A percentile compares a stretch with the other conserved stretches of the same genome.
Conservation (phyloP, 75 land plant species). For the Pinus tabuliformis region DNA sequence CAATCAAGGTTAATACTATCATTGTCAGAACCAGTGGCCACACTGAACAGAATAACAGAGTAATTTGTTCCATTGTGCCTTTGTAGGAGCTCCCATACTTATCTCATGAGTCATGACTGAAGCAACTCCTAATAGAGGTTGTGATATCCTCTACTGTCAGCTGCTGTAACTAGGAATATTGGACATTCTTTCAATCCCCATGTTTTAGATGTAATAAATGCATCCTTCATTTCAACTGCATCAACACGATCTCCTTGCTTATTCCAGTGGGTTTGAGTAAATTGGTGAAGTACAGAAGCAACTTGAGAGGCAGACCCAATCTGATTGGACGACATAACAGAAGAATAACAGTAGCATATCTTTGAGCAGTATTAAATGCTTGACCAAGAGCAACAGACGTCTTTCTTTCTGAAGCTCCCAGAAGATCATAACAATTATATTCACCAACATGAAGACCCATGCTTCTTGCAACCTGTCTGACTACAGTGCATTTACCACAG, state of each 20-base stretch:
- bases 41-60: constrained; percentile 55
- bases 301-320: constrained; percentile 54
- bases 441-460: constrained; percentile 85
- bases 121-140: constrained; percentile 74
- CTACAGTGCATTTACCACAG: constrained; percentile 75
- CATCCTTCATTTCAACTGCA: constrained; percentile 13
- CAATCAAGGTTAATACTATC: constrained; percentile 21
- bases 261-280: constrained; percentile 38
- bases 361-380: constrained; percentile 64
- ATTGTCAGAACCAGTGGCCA: constrained; percentile 20
- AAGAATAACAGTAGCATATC: constrained; percentile 75
- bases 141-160: constrained; percentile 70
- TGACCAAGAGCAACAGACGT: constrained; percentile 60
- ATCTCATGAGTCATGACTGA: constrained; percentile 93
- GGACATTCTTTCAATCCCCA: constrained; percentile 30
- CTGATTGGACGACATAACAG: constrained; percentile 65
- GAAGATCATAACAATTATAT: constrained; percentile 69
- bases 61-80: constrained; percentile 59
- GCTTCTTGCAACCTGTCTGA: constrained; percentile 53
- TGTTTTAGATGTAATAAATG: constrained; percentile 14
- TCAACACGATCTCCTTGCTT: constrained; percentile 23
- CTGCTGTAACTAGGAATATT: constrained; percentile 71
- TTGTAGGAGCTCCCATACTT: constrained; percentile 62
- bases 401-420: constrained; percentile 66
- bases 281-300: constrained; percentile 57